Conservation (phyloP, 345 rosid genomes). For the Syzygium aromaticum region DNA sequence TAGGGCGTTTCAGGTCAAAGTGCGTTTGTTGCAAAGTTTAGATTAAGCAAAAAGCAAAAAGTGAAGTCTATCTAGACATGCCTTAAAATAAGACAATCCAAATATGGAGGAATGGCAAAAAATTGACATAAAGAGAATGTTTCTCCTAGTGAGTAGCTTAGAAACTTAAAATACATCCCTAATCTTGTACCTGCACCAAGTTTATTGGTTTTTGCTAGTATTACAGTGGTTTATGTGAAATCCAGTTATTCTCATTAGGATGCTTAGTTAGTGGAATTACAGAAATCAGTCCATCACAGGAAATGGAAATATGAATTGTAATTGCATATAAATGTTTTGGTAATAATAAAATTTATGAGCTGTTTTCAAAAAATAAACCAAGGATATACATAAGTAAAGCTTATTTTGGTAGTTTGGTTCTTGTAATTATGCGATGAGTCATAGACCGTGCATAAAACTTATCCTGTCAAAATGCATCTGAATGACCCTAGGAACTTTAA, state of each 20-base stretch:
- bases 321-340: too few species aligned
- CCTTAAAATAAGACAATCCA: neutral
- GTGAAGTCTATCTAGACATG: neutral
- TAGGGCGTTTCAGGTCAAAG: neutral
- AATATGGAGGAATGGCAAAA: neutral
- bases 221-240: neutral
- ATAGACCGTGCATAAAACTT: too few species aligned
- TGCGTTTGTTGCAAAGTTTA: neutral
- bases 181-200: neutral
- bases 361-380: neutral
- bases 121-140: neutral
- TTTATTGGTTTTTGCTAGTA: neutral
- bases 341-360: neutral
- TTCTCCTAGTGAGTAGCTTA: neutral
- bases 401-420: neutral
- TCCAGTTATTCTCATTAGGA: neutral
- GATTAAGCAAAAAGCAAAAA: neutral
- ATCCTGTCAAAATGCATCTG: neutral
- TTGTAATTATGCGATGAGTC: too few species aligned
- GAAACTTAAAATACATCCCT: neutral
- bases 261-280: neutral
- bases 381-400: neutral
- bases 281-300: neutral
- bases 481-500: neutral
- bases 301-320: neutral